Evolutionary conservation across 345 rosid genomes (phyloP).

Genomic region (Xanthoceras sorbifolium): DNA sequence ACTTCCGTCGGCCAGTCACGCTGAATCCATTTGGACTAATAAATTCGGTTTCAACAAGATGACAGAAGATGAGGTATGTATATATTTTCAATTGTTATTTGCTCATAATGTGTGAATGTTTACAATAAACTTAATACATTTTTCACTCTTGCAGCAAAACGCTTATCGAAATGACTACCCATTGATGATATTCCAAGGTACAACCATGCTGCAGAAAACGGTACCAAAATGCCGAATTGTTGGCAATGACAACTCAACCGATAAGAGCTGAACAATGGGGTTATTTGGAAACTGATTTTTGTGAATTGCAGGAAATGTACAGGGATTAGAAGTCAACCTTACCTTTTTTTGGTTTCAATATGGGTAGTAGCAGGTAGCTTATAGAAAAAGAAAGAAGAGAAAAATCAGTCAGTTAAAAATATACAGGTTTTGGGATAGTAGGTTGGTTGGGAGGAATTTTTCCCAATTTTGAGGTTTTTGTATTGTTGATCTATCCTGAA

Average conservation of each 20-base stretch:
- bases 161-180: conserved; percentile 58
- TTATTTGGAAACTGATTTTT: not conserved
- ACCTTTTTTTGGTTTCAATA: not conserved
- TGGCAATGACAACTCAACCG: not conserved
- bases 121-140: not conserved
- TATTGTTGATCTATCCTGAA: not conserved
- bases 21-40: conserved; percentile 83
- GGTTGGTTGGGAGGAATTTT: not conserved
- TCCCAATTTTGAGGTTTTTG: conserved; percentile 11
- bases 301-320: conserved; percentile 28
- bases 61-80: conserved; percentile 58
- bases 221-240: conserved; percentile 47
- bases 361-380: not conserved
- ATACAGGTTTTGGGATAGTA: not conserved
- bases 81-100: not conserved
- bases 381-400: not conserved
- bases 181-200: conserved; percentile 81
- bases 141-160: conserved; percentile 33
- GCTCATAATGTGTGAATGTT: not conserved
- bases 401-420: not conserved
- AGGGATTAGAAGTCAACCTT: conserved; percentile 13
- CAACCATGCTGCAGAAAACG: conserved; percentile 72
- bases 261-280: not conserved
- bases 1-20: conserved; percentile 92
- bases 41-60: conserved; percentile 75